A percentile compares a stretch with the other conserved stretches of the same genome.
phyloP scores from a whole-genome alignment of 2,329 filamentous ascomycete genomes.

The Fusarium caatingaense region DNA sequence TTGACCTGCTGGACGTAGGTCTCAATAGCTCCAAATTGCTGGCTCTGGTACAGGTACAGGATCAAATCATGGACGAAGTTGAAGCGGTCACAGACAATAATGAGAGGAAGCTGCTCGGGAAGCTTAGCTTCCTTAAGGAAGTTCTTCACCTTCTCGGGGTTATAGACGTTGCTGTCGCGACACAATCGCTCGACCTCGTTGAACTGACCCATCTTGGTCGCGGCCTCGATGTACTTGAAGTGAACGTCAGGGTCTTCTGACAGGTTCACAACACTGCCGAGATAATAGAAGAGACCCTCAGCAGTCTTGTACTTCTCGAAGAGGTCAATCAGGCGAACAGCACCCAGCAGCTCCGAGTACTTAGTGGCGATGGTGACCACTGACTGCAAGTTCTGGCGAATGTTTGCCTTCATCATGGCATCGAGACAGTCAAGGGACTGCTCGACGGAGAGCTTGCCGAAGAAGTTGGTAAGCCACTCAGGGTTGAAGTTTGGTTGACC shows the following conservation, averaged over 20 bases:
- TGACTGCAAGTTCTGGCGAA: constrained; percentile 94
- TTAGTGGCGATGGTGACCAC: constrained; percentile 97
- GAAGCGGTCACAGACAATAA: constrained; percentile 99
- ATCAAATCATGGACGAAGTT: constrained; percentile 98
- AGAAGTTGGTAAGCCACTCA: constrained; percentile 93
- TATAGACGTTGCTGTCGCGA: constrained; percentile 89
- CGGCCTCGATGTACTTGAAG: constrained; percentile 99
- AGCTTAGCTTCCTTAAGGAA: constrained; percentile 97
- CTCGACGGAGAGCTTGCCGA: constrained; percentile 93
- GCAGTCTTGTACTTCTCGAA: constrained; percentile 98
- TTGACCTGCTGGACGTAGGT: constrained; percentile 98
- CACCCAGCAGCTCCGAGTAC: constrained; percentile 92
- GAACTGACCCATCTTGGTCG: constrained; percentile 91
- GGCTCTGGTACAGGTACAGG: constrained; percentile 97
- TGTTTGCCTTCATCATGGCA: constrained; percentile 96
- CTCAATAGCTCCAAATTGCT: constrained; percentile 99
- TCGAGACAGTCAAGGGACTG: constrained; percentile 94
- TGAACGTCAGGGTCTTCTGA: constrained; percentile 95
- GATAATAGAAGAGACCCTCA: constrained; percentile 97
- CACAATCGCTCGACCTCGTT: constrained; percentile 98
- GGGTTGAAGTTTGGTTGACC: constrained; percentile 85
- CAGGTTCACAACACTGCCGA: constrained; percentile 97
- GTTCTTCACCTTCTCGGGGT: constrained; percentile 97
- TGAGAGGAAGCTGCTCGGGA: constrained; percentile 91
- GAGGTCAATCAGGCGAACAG: constrained; percentile 88